Percentiles rank a stretch among this genome's conserved stretches.
Evolutionary conservation across 306 rosid genomes (phyloP).

Genomic region (Mucuna pruriens): DNA sequence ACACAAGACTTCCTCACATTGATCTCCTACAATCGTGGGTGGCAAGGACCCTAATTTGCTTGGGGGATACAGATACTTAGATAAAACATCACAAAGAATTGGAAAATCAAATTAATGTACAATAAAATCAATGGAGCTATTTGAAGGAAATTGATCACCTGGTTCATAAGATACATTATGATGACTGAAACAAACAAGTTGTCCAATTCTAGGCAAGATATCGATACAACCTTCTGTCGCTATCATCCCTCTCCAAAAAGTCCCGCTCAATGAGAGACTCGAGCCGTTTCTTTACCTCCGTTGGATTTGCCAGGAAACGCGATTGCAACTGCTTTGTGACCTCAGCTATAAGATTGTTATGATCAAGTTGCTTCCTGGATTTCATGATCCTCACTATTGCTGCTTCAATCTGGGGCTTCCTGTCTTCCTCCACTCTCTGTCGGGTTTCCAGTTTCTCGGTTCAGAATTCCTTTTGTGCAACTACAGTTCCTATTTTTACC

Average conservation of each 20-base stretch:
- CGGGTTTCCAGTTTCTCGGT: constrained; percentile 94
- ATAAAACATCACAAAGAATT: constrained; percentile 20
- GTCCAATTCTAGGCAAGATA: constrained; percentile 72
- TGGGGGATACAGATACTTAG: not conserved
- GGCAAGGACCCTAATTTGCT: not conserved
- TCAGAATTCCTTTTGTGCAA: constrained; percentile 91
- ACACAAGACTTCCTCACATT: not conserved
- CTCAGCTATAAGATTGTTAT: constrained; percentile 83
- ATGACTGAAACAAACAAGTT: constrained; percentile 32
- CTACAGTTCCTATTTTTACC: constrained; percentile 96
- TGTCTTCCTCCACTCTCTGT: constrained; percentile 97
- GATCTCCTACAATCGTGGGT: not conserved
- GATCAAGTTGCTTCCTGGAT: constrained; percentile 82
- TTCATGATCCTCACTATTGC: constrained; percentile 93
- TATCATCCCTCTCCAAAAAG: constrained; percentile 86
- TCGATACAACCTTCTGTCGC: constrained; percentile 82
- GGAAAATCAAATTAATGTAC: constrained; percentile 44
- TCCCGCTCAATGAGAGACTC: constrained; percentile 92
- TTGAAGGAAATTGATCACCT: constrained; percentile 30
- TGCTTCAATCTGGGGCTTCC: constrained; percentile 98
- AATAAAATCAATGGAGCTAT: constrained; percentile 46
- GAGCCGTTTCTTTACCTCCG: constrained; percentile 83
- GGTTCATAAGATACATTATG: constrained; percentile 40
- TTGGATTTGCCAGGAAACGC: constrained; percentile 84
- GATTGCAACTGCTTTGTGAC: constrained; percentile 92